Conservation (phyloP, 2,329 filamentous ascomycete genomes). For the Chrysoporthe cubensis region DNA sequence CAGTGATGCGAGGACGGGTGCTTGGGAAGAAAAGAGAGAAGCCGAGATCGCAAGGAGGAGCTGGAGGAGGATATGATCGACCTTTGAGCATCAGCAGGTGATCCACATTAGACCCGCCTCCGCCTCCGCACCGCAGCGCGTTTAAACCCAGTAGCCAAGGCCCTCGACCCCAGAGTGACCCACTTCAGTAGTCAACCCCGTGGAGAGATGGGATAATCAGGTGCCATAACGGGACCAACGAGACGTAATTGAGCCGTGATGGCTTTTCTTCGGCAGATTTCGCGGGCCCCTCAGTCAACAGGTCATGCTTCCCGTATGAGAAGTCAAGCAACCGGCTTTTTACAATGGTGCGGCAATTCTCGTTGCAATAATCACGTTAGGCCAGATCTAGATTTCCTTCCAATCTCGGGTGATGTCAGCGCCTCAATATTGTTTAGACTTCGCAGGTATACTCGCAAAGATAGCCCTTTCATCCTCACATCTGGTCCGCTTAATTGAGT, state of each 20-base stretch:
- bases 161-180: constrained; percentile 5
- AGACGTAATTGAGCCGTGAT: neutral
- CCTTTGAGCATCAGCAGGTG: neutral
- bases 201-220: constrained; percentile 7
- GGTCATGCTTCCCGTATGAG: too few species aligned
- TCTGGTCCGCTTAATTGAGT: too few species aligned
- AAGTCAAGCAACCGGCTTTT: too few species aligned
- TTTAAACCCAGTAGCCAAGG: neutral
- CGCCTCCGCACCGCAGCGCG: neutral
- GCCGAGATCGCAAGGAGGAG: neutral
- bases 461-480: too few species aligned
- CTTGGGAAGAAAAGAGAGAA: neutral
- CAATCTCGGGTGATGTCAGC: too few species aligned
- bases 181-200: constrained; percentile 8
- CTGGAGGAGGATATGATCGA: neutral
- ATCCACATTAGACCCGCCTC: constrained; percentile 5
- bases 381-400: too few species aligned
- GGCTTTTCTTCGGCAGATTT: neutral
- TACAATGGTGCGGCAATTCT: neutral
- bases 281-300: too few species aligned
- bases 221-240: neutral
- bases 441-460: too few species aligned
- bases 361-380: too few species aligned
- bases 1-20: neutral
- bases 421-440: neutral